Conservation (phyloP, 257 asterid species). For the Scutellaria galericulata region DNA sequence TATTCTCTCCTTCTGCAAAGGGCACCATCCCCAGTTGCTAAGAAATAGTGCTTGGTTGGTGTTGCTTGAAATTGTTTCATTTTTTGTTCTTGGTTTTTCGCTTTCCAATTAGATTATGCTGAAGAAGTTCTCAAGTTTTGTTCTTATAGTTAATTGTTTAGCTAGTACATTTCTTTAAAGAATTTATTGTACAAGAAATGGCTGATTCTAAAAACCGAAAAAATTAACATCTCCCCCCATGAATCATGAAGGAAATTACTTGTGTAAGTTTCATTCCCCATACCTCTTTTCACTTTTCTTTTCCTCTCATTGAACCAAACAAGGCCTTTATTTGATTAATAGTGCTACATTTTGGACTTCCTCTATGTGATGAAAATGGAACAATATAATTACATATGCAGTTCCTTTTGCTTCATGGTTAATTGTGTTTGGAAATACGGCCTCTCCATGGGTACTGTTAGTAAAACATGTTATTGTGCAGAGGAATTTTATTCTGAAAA, state of each 20-base stretch:
- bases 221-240: not conserved
- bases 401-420: no score
- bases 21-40: no score
- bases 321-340: not conserved
- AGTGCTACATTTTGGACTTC: not conserved
- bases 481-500: slow-evolving; percentile 1
- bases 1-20: no score
- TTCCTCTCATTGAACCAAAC: not conserved
- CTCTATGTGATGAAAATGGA: not conserved
- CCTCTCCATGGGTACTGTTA: no score
- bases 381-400: no score
- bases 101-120: no score
- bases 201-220: not conserved
- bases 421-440: no score
- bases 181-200: not conserved
- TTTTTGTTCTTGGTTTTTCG: not conserved
- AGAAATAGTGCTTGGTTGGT: no score
- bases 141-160: slow-evolving; percentile 1
- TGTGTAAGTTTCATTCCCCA: not conserved
- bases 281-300: not conserved
- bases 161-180: not conserved
- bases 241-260: slow-evolving; percentile 1
- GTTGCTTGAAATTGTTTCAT: no score
- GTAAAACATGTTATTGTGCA: not conserved
- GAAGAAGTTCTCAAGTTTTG: no score